Base-by-base conservation (phyloP, 371 early-diverging fungal genomes). In the Lichtheimia ornata region DNA sequence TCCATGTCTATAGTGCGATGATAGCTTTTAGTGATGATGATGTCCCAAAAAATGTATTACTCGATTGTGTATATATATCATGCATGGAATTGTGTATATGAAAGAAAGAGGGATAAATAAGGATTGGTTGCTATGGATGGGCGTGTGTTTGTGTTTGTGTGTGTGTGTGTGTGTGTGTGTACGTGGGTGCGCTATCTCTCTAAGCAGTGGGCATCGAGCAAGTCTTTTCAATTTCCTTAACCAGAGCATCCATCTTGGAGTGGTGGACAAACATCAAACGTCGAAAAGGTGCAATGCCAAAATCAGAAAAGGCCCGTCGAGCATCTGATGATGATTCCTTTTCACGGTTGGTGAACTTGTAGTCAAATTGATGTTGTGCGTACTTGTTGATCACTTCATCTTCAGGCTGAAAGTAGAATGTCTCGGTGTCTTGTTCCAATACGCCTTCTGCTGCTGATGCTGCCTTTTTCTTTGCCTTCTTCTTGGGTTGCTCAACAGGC, bases 351-450 rank as follows among this genome's bases (percentile, higher is more conserved):
- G 89, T 82, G 50, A 90, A 81, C 66, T 87, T 87, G 70, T 82
- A 94, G 64, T 95, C 94, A 22, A 71, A 76, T 47, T 70, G 70
- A 52, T 74, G 62, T 15, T 62, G 58, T 24, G 79, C 71, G 42
- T 77, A 73, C 56, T 67, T 70, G 17, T 66, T 86, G 50, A 96
- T 83, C 55, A 96, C 85, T 67, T 95, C 96, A 67, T 97, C 98
- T 67, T 97, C 98, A 0, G 92, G 83, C 67, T 96, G 95, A 66
- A 92, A 87, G 66, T 91, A 93, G 69, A 91, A 90, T 0, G 84
- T 74, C 30, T 76, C 68, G 15, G 63, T 45, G 17, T 20, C 44
- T 28, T 47, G 63, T 15, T 12, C 40, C 13, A 20, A 35, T 14
- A 22, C 18, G 2, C 12, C n/a, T 44, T 18, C 35, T n/a, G 35